Percentiles rank a stretch among this genome's conserved stretches.
phyloP scores from a whole-genome alignment of 208 protist genomes.

The Trypanosomatidae sp. region DNA sequence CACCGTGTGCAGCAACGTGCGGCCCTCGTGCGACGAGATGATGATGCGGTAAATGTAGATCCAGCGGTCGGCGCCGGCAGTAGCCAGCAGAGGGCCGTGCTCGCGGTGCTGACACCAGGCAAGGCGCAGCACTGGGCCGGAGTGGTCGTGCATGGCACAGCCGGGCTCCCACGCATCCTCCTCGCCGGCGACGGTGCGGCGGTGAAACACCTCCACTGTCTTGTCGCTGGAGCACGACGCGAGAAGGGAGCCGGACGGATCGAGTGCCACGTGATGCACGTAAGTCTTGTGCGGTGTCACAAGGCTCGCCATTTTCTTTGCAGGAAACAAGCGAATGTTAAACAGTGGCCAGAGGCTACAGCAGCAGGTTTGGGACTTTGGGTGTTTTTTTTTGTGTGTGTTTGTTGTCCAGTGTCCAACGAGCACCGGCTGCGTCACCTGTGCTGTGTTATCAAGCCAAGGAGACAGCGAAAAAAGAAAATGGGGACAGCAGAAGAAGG shows the following conservation, averaged over 20 bases:
- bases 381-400: too few species aligned
- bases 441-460: too few species aligned
- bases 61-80: conserved; percentile 80
- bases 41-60: conserved; percentile 87
- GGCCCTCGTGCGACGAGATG: conserved; percentile 53
- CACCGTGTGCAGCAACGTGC: conserved; percentile 43
- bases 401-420: background rate
- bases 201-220: conserved; percentile 78
- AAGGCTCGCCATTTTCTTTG: conserved; percentile 29
- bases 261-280: conserved; percentile 80
- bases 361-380: too few species aligned
- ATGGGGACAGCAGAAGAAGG: too few species aligned
- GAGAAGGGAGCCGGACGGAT: conserved; percentile 73
- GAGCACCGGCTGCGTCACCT: background rate
- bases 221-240: conserved; percentile 90
- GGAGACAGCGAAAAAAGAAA: too few species aligned
- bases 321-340: background rate
- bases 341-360: background rate
- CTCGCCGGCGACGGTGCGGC: conserved; percentile 26
- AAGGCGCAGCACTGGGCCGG: conserved; percentile 71
- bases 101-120: conserved; percentile 86
- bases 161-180: conserved; percentile 51
- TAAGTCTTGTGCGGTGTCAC: conserved; percentile 73
- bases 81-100: conserved; percentile 77
- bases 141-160: conserved; percentile 75